phyloP scores from a whole-genome alignment of 1,284 basidiomycete genomes.

The Ustilago vetiveriae region DNA sequence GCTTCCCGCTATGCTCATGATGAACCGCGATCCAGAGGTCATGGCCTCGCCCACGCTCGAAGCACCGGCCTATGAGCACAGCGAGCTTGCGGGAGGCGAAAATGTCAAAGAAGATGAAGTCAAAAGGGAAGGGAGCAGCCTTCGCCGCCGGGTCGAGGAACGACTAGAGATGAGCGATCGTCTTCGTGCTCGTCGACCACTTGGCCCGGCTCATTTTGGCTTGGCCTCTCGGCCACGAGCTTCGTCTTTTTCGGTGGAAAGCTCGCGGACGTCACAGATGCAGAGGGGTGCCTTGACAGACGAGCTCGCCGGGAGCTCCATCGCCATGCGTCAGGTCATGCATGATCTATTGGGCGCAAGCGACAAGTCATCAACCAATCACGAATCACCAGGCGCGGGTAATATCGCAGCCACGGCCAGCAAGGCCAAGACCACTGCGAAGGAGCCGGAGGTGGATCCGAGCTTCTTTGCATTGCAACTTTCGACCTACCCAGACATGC shows the following conservation, averaged over 20 bases:
- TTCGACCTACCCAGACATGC: constrained; percentile 70
- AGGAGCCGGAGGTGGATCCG: constrained; percentile 75
- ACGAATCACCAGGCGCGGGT: background rate
- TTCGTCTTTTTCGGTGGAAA: constrained; percentile 78
- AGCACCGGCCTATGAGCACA: constrained; percentile 22
- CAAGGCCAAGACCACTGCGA: constrained; percentile 12
- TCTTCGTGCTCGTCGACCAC: constrained; percentile 35
- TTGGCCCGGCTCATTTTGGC: constrained; percentile 52
- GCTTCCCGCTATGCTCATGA: constrained; percentile 77
- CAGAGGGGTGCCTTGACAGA: constrained; percentile 11
- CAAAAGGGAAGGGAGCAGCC: constrained; percentile 4
- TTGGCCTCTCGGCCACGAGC: constrained; percentile 68
- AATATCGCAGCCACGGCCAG: background rate
- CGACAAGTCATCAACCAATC: constrained; percentile 8
- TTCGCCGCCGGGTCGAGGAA: constrained; percentile 40
- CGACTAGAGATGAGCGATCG: constrained; percentile 46
- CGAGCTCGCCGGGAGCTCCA: constrained; percentile 22
- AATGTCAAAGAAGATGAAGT: background rate
- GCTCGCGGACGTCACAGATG: constrained; percentile 1
- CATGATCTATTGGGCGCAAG: constrained; percentile 35
- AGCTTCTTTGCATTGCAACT: constrained; percentile 87
- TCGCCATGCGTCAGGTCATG: constrained; percentile 50
- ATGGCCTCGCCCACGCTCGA: constrained; percentile 35
- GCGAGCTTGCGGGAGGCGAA: background rate
- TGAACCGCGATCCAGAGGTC: constrained; percentile 72